Evolutionary conservation across 2,329 filamentous ascomycete species (phyloP), one percentile per base, ranked within the genome.

Genomic region (Metarhizium brunneum): DNA sequence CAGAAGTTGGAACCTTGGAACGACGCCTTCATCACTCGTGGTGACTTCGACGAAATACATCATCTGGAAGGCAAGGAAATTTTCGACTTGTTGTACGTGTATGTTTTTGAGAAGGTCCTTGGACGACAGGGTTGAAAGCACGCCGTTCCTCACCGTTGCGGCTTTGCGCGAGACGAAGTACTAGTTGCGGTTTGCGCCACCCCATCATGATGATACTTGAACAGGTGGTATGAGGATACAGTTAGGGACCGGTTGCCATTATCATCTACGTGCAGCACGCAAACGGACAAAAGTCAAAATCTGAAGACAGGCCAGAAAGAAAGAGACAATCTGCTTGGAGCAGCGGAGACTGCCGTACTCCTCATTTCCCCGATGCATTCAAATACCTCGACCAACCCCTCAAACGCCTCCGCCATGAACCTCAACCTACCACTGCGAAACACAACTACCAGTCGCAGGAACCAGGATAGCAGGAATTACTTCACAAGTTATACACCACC

Each of bases 381-480:
- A 54, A 43, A 52, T 47, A 43, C 50, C 25, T 48, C 47, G 35
- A 52, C 49, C 51, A 56, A 53, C 55, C 56, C 57, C 56, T 55
- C 54, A 36, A 35, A 6, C 20, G 29, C 36, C 48, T 16, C 50
- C 61, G 69, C 60, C 61, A 79, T 79, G 75, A 80, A 71, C 65
- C 67, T 81, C 68, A 77, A 75, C 58, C 69, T 81, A 40, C 79
- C 80, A 52, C 64, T 81, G 59, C 77, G 78, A 58, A 68, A n/a
- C 30, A 32, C 73, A 54, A 71, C 57, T 56, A 60, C 73, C 57
- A 71, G 77, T 59, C 71, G 71, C 62, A 72, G 79, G 61, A 82
- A 81, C 62, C 75, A 78, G 66, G 76, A 79, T 55, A 81, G 78
- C 63, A 73, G 78, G 60, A 79, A 76, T 64, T 79, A 82, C 66